Base-by-base conservation (phyloP, 345 rosid genomes). In the Lepidium sativum region DNA sequence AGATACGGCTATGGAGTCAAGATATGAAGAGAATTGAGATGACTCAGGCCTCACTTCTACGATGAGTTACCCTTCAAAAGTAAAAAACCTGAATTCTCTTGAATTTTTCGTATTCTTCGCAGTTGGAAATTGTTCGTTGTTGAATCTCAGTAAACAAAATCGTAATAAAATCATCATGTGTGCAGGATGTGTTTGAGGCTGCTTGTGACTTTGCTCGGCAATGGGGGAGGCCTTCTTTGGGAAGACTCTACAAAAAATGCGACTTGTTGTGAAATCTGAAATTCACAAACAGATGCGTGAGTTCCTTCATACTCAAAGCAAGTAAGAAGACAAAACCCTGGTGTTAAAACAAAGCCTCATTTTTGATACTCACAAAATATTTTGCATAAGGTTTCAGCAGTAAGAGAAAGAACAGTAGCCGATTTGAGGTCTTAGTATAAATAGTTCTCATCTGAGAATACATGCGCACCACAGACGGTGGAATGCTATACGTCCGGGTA, bases 231-330 rank as follows among this genome's bases (percentile, higher is more conserved):
- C 63, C 78, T 90, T 75, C 88, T 90, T 2, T 94, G 97, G 99
- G 99, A 90, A 74, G 97, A 94, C 74, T 75, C 96, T 2, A 88
- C 88, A 81, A 87, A 68, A n/a, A 66, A 94, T 90, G 97, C 83
- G 86, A 8, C 71, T 94, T 63, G 79, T 79, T 13, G 96, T 86
- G 14, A 94, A 84, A 77, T 81, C 95, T 16, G 96, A 94, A 65
- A 60, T 84, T 69, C 99, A 94, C 80, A 70, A 66, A 68, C 78
- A 86, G 53, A 87, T 94, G 96, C 78, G 92, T 35, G 95, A 89
- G 62, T 85, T 77, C 70, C 85, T 92, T 66, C 90, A 87, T 8
- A 78, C 77, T 40, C 91, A 81, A 64, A 84, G 64, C 80, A 76
- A 80, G 76, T 72, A 69, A 71, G 35, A 66, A 60, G 11, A 52